Base-by-base conservation (phyloP, 164 flowering plant genomes). In the Paratinospora sagittata region DNA sequence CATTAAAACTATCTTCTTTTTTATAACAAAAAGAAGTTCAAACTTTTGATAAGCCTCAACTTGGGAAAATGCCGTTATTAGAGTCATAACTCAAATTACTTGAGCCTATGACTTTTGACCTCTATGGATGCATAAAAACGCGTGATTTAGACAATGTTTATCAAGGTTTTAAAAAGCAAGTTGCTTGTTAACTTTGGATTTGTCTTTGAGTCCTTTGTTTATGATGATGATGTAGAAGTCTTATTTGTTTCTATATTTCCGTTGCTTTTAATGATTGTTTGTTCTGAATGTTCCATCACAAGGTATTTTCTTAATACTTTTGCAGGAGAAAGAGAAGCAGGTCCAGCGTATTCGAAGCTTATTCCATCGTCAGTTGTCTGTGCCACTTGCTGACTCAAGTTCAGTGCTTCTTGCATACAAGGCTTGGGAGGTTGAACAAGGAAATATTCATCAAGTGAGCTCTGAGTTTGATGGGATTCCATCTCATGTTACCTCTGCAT, bases 361-460 rank as follows among this genome's bases (percentile, higher is more conserved):
- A 77, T 93, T 89, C 74, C 97, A 87, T 21, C 92, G 98, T 24
- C 93, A 93, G 74, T 72, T 96, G 79, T 91, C 97, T 73, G 78
- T 93, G 13, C 98, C 98, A 23, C 88, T 79, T 72, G 78, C 72
- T 65, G 80, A 83, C 70, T 62, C 80, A 63, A 66, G 66, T 19
- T 80, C 90, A 52, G 85, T 85, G 14, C 88, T 96, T 60, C 67
- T 72, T 17, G 82, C 85, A 21, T 96, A 88, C 82, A 91, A 91
- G 81, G 75, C 81, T 66, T 93, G 99, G 98, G 98, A 93, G 82
- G 79, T 78, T 27, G 90, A 83, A 74, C 89, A 83, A 55, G 95
- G 89, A 39, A 75, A 57, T 70, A 61, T 26, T 36, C 63, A 73
- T 74, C 84, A 87, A 76, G 63, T 49, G 21, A 76, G 80, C 66